phyloP scores from a whole-genome alignment of 169 alveolate species.

The Plasmodium sp. region DNA sequence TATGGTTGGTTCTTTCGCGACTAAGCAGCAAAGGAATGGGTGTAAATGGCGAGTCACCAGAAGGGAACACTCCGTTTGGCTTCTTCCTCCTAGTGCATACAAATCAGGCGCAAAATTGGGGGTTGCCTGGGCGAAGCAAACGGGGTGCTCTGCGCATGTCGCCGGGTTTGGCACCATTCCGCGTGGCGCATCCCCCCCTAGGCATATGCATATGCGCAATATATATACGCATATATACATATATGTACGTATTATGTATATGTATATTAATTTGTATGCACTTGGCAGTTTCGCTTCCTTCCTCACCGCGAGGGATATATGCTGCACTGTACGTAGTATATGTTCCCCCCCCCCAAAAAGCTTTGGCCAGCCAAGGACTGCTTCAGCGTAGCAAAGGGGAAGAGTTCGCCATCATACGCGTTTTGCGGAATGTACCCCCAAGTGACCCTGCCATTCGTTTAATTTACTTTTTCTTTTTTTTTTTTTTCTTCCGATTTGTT shows the following conservation, averaged over 20 bases:
- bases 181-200: background rate
- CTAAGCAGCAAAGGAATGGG: background rate
- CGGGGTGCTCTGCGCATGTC: background rate
- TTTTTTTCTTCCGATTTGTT: background rate
- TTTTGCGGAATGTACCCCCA: background rate
- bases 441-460: background rate
- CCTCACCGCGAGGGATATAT: background rate
- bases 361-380: background rate
- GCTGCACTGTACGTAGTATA: background rate
- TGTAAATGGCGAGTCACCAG: background rate
- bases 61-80: background rate
- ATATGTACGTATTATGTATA: no score
- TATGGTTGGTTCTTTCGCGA: background rate
- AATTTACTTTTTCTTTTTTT: background rate
- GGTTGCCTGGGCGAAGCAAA: background rate
- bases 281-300: background rate
- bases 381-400: background rate
- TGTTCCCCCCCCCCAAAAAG: background rate
- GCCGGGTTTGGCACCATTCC: background rate
- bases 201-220: background rate
- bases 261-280: background rate
- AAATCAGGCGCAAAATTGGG: background rate
- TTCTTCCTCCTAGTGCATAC: background rate
- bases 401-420: background rate
- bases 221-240: no score